Evolutionary conservation across 108 stramenopile species (phyloP).

Genomic region (Cyclotella sp.): DNA sequence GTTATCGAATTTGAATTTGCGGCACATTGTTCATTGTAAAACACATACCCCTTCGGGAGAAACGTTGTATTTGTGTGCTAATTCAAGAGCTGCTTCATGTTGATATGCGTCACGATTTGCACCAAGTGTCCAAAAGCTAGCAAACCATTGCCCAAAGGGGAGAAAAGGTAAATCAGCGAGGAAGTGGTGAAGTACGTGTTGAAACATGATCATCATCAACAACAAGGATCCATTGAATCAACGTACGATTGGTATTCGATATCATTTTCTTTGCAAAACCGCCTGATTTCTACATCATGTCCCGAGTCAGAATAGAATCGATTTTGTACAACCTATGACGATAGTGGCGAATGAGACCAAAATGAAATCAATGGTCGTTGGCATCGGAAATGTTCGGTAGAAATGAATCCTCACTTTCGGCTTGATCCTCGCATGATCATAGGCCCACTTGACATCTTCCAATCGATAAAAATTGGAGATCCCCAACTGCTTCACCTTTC

Average conservation of each 20-base stretch:
- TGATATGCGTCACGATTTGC: constrained; percentile 55
- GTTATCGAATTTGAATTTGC: background rate
- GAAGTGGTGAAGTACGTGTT: no score
- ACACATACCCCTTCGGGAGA: constrained; percentile 49
- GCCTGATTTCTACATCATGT: constrained; percentile 59
- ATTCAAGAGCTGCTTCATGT: constrained; percentile 36
- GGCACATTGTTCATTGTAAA: background rate
- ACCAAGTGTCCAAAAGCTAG: constrained; percentile 71
- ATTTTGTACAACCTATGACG: constrained; percentile 53
- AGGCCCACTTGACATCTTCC: constrained; percentile 52
- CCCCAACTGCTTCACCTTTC: constrained; percentile 52
- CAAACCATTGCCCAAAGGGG: background rate
- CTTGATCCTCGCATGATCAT: constrained; percentile 56
- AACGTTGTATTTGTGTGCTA: constrained; percentile 38
- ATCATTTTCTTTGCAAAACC: constrained; percentile 72
- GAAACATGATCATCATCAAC: no score
- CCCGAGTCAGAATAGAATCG: constrained; percentile 64
- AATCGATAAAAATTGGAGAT: constrained; percentile 63
- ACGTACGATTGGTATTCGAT: constrained; percentile 84
- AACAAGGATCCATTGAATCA: background rate
- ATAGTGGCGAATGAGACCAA: background rate
- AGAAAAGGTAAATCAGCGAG: background rate
- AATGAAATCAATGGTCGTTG: background rate
- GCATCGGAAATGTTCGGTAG: background rate
- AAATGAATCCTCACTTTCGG: constrained; percentile 33